Base-by-base conservation (phyloP, 208 protist species). In the Acanthamoeba royreba region DNA sequence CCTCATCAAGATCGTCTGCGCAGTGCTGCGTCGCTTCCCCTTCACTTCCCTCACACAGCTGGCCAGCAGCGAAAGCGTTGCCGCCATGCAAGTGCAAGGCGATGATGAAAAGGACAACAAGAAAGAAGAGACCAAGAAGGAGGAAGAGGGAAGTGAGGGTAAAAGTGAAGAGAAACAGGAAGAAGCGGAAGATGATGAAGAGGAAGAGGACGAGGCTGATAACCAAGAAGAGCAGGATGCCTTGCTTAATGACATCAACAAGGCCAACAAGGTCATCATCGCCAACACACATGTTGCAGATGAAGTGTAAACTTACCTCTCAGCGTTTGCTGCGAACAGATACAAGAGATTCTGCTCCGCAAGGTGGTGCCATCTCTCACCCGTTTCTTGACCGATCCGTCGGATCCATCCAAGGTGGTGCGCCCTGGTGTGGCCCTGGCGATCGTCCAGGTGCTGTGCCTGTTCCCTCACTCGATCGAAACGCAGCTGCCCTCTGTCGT, bases 1-100 rank as follows among this genome's bases (percentile, higher is more conserved):
- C 40, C 40, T 93, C 15, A 45, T 93, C 43, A 79, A 55, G 45
- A 53, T 83, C 43, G 28, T 93, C 19, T 93, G 88, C 88, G 40
- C 40, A 2, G 81, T 93, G 43, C 55, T 93, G 2, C n/a, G 40
- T 31, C 46, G 52, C 63, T 93, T 93, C 66, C 88, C 43, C 69
- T 93, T 93, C 47, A 45, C 43, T 0, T 31, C 8, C 8, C 15
- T 72, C 33, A 35, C 49, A 35, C 22, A 91, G 35, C 40, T 58
- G 49, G 49, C 15, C 49, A 58, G 13, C 49, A 22, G 38, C 74
- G 74, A 25, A 40, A 17, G 0, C 15, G 43, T 45, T 15, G 74
- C n/a, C 58, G 58, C 58, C 58, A 69, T 28, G 43, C n/a, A 53
- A 22, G 74, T 28, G 43, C 43, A 45, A 85, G 4, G 43, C 4